These are phyloP conservation scores for Cytospora piceae DNA, from an alignment of 2,329 filamentous ascomycete genomes.

Conservation along the genomic window DNA sequence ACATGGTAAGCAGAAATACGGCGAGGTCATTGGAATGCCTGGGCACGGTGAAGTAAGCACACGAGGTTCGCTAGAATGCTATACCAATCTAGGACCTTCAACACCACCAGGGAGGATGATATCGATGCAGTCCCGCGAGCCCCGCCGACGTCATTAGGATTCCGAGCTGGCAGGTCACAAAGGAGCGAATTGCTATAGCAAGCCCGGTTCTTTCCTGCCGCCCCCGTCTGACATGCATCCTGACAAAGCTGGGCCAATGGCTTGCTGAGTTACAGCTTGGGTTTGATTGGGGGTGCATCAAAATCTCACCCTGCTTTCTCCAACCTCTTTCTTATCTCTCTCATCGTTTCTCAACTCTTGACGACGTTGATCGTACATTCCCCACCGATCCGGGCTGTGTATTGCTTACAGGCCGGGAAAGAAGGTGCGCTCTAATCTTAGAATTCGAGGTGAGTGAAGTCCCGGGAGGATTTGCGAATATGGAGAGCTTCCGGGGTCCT, in stretches of 20 bases:
- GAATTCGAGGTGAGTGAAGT: not conserved
- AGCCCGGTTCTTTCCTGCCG: not conserved
- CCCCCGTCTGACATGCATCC: not conserved
- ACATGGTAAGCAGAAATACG: not conserved
- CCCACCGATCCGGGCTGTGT: not conserved
- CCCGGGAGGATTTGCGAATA: not conserved
- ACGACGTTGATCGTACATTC: not conserved
- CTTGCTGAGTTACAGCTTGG: not conserved
- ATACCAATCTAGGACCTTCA: not conserved
- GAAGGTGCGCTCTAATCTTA: not conserved
- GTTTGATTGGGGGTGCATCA: not conserved
- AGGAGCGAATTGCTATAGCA: too few relatives aligned
- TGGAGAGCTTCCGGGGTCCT: not conserved
- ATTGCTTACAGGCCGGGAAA: not conserved
- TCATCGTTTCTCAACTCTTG: not conserved
- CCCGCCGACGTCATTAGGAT: constrained; percentile 15
- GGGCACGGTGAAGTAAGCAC: not conserved
- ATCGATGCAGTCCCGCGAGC: not conserved
- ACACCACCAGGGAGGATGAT: not conserved
- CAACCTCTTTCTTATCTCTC: not conserved
- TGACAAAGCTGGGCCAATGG: not conserved
- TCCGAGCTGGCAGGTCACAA: not conserved
- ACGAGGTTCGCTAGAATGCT: too few relatives aligned
- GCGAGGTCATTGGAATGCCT: not conserved
- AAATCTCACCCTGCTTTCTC: not conserved